Evolutionary conservation across 805 yeast species (phyloP).

Genomic region (Kuraishia piskuri): DNA sequence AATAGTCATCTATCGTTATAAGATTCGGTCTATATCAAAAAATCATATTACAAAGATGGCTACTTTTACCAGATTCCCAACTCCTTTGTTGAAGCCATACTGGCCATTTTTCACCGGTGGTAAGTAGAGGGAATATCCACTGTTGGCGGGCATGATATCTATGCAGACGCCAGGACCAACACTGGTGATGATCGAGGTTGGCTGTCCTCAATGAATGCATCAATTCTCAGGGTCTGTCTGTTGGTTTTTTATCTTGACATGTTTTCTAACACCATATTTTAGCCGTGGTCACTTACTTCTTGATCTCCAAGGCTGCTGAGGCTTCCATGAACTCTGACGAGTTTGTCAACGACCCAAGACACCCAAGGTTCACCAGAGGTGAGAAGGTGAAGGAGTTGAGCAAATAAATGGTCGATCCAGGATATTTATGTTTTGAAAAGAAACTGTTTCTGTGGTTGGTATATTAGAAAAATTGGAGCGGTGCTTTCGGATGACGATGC

Average conservation of each 20-base stretch:
- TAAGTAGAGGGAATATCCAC: conserved; percentile 20
- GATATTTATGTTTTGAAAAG: too few relatives aligned
- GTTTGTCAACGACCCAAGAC: conserved; percentile 91
- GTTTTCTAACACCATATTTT: not conserved
- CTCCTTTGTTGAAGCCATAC: conserved; percentile 35
- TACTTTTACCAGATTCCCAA: conserved; percentile 25
- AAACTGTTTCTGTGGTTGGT: not conserved
- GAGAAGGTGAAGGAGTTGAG: conserved; percentile 25
- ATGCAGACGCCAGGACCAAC: not conserved
- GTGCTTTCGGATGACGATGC: not conserved
- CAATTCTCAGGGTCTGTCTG: too few relatives aligned
- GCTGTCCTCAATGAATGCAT: too few relatives aligned
- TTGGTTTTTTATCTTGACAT: too few relatives aligned
- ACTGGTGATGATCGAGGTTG: too few relatives aligned
- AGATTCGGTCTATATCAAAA: not conserved
- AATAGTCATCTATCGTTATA: not conserved
- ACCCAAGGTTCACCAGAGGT: conserved; percentile 73
- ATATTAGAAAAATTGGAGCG: not conserved
- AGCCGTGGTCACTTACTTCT: conserved; percentile 55
- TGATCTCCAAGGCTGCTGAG: conserved; percentile 58
- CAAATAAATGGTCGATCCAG: not conserved
- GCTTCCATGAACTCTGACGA: conserved; percentile 68
- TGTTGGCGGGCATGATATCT: not conserved
- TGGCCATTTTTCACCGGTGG: conserved; percentile 43
- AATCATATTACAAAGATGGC: conserved; percentile 5